Evolutionary conservation across 805 yeast species (phyloP).

Genomic region (Monosporozyma unispora): DNA sequence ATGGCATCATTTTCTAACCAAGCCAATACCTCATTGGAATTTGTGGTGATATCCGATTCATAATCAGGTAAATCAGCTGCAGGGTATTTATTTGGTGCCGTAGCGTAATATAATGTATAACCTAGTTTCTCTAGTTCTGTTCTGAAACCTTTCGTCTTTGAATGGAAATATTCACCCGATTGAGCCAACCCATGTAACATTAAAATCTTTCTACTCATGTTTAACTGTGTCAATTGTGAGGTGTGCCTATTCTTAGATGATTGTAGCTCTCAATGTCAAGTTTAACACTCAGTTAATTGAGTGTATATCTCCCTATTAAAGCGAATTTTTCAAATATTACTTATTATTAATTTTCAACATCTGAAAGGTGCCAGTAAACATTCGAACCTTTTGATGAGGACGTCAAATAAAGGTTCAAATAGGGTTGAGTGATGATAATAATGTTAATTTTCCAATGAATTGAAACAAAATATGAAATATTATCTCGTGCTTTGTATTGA

Average conservation of each 20-base stretch:
- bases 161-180: constrained; percentile 67
- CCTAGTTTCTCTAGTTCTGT: constrained; percentile 51
- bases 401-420: background rate
- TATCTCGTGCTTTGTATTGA: no score
- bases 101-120: constrained; percentile 61
- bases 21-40: constrained; percentile 33
- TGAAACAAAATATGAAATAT: no score
- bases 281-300: background rate
- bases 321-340: background rate
- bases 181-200: constrained; percentile 90
- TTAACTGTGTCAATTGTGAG: background rate
- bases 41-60: constrained; percentile 22
- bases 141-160: constrained; percentile 79
- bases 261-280: background rate
- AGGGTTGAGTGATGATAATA: background rate
- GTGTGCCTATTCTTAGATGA: no score
- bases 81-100: constrained; percentile 61
- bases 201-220: constrained; percentile 43
- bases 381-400: no score
- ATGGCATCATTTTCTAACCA: constrained; percentile 58
- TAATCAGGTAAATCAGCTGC: constrained; percentile 56
- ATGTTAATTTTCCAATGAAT: no score
- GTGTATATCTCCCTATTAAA: no score
- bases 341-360: background rate
- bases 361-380: background rate